Base-by-base conservation (phyloP, 306 rosid genomes). In the Herpetospermum pedunculosum region DNA sequence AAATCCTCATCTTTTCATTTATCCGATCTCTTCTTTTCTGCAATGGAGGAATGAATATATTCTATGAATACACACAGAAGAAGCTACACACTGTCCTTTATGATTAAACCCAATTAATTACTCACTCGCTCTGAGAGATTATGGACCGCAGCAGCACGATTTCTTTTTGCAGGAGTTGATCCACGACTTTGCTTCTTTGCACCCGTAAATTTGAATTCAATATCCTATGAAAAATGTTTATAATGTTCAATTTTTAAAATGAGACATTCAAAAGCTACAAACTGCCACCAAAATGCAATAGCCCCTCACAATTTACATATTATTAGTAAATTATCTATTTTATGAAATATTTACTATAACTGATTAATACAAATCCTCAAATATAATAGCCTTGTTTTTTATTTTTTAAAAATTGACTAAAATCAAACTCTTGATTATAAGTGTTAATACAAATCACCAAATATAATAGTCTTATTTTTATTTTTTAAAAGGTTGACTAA, bases 21-120 rank as follows among this genome's bases (percentile, higher is more conserved):
- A 92, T 90, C 79, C 97, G 86, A 80, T 92, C 98, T 41, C 98
- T 88, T 62, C 97, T 96, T 78, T 76, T 88, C 97, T 92, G 89
- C 75, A 83, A 14, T 26, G 29, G 9, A 50, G 32, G 26, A 62
- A 78, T 28, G 26, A 69, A 75, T 15, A 75, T 15, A 55, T 50
- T 77, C 44, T 75, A 43, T 23, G 57, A 52, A 57, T 53, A 48
- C 55, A 75, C 47, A 68, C 44, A 6, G 49, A 26, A 74, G 53
- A 71, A 37, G 29, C 21, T 2, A 41, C 4, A 41, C 4, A 38
- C 19, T 19, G 4, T 38, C 30, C 3, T 40, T 1, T 15, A 43
- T 11, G 50, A 49, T 15, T 21, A n/a, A 29, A 26, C 7, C 0
- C 41, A 47, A 35, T 1, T 70, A 77, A 47, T 67, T 23, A 78